Evolutionary conservation across 2,329 filamentous ascomycete genomes (phyloP), one percentile per base, ranked within the genome.

Genomic region (Claviceps paspali): DNA sequence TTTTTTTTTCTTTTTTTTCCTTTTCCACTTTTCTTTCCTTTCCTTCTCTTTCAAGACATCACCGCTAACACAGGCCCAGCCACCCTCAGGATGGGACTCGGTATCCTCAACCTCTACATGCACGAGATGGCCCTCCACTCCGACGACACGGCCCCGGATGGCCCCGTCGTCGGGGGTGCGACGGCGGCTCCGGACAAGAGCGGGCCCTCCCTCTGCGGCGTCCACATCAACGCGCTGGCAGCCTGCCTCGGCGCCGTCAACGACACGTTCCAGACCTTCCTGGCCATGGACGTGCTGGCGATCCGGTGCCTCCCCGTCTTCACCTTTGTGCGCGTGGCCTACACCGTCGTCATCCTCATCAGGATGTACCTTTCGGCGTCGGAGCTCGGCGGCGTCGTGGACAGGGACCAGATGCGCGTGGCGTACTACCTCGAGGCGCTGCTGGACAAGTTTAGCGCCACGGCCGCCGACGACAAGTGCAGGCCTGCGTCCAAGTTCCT

Each of bases 51-150:
- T 22, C 8, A 22, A 22, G 8, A 5, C 21, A 5, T 8, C 5
- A 22, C 21, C 8, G 21, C 5, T 8, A 8, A 22, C 5, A 22
- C 21, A 8, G 21, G 5, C 29, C 40, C 51, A 77, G 77, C 71
- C n/a, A 66, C 73, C 0, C 61, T 85, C 32, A 60, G 62, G 14
- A 67, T 85, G 45, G 70, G 71, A 42, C 76, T 82, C 45, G 64
- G 77, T 44, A 68, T 79, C 2, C 53, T 83, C 26, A 79, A 68
- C 43, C 61, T 87, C 3, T 85, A 82, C 51, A 76, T 86, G 62
- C 79, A 87, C 52, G 82, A 87, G 54, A 73, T 82, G 38, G 76
- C 73, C 3, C 70, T 87, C 44, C 76, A 83, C 44, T 64, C 71
- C 7, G 74, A 80, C 38, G 64, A 62, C 15, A 63, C 73, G 6